Base-by-base conservation (phyloP, 257 asterid species). In the Lithospermum erythrorhizon region DNA sequence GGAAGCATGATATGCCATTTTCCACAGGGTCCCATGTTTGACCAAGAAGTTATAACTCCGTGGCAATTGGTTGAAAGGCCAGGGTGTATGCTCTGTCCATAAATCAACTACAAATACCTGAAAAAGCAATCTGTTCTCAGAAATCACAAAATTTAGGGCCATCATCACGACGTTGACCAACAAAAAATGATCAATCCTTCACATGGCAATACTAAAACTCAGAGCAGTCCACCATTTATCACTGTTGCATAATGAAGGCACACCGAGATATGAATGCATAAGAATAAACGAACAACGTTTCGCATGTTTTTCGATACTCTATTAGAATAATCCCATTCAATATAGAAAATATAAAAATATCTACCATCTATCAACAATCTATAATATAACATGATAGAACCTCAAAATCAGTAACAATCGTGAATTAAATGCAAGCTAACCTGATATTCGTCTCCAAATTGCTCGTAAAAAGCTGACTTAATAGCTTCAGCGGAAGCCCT, bases 401-500 rank as follows among this genome's bases (percentile, higher is more conserved):
- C 45, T 35, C 7, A 7, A 35, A 18, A 72, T 35, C 58, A 60
- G 35, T 53, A 27, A 53, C 23, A 57, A 45, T 51, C 7, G 25
- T 22, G 55, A 27, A 63, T 4, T 55, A 27, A 29, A 13, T 21
- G 45, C 32, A 24, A 2, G 55, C 62, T 13, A 17, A 93, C 99
- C 99, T 89, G 95, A 58, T 93, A 93, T 18, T 84, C 83, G 24
- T 93, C 96, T 61, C 97, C 97, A 66, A 68, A 93, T 71, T 86
- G 89, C 71, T 89, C 94, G 61, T 27, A 66, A 61, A 89, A 93
- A 62, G 99, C 94, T 16, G 95, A 79, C 78, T 68, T 93, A 71
- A 93, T 93, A 56, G 99, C 99, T 83, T 93, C 99, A 2, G 99
- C 99, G 17, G 99, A 93, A 57, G 99, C 99, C 80, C 99, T 74